phyloP scores from a whole-genome alignment of 2,329 filamentous ascomycete genomes.

The Penicillium sp. region DNA sequence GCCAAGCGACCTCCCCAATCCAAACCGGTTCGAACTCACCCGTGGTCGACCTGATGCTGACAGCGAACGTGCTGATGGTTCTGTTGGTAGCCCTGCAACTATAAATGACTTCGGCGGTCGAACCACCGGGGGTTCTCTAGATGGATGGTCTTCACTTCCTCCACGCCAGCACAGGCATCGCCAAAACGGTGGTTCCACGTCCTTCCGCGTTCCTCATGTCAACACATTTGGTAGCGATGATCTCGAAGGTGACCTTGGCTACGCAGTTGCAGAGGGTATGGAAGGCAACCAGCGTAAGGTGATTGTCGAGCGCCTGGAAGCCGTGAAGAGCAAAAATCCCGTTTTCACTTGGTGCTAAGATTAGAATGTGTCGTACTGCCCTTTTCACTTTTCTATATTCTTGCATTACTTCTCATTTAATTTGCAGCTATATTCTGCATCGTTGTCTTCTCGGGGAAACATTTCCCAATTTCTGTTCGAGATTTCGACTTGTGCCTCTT shows the following conservation, averaged over 20 bases:
- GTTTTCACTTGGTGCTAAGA: slow-evolving; percentile 94
- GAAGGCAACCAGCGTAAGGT: slow-evolving; percentile 89
- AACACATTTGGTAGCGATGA: slow-evolving; percentile 66
- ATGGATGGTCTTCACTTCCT: slow-evolving; percentile 39
- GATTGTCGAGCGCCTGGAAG: slow-evolving; percentile 92
- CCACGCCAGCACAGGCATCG: slow-evolving; percentile 33
- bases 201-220: slow-evolving; percentile 32
- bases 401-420: slow-evolving; percentile 20
- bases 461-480: neutral
- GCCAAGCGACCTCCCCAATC: slow-evolving; percentile 64
- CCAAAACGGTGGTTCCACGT: slow-evolving; percentile 42
- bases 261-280: slow-evolving; percentile 89
- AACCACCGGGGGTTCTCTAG: slow-evolving; percentile 36
- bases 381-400: slow-evolving; percentile 8
- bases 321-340: slow-evolving; percentile 91
- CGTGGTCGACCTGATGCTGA: slow-evolving; percentile 41
- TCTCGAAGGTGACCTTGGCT: slow-evolving; percentile 87
- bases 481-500: slow-evolving; percentile 9
- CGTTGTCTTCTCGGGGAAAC: slow-evolving; percentile 14
- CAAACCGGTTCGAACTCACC: slow-evolving; percentile 70
- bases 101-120: slow-evolving; percentile 31
- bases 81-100: slow-evolving; percentile 37
- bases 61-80: slow-evolving; percentile 29
- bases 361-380: slow-evolving; percentile 2
- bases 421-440: slow-evolving; percentile 19